phyloP scores from a whole-genome alignment of 331 rosid genomes.

The Ulmus americana region DNA sequence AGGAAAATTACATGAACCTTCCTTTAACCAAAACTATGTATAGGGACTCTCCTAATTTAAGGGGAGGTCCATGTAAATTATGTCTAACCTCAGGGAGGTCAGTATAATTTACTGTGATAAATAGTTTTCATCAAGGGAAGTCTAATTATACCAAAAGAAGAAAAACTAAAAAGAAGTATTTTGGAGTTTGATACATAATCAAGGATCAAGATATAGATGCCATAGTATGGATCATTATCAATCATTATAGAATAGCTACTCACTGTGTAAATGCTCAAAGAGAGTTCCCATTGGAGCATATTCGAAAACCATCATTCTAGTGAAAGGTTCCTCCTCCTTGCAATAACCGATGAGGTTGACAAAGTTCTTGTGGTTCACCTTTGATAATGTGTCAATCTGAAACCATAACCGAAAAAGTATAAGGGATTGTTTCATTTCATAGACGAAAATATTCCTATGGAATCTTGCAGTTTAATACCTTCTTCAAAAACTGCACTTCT shows the following conservation, averaged over 20 bases:
- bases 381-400: slow-evolving; percentile 71
- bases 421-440: slow-evolving; percentile 12
- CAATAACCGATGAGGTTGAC: slow-evolving; percentile 83
- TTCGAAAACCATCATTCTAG: slow-evolving; percentile 90
- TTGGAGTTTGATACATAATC: too few species aligned
- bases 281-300: slow-evolving; percentile 92
- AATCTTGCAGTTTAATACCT: slow-evolving; percentile 42
- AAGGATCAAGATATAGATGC: too few species aligned
- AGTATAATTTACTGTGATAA: too few species aligned
- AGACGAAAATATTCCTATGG: slow-evolving; percentile 8
- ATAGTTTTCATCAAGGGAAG: too few species aligned
- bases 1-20: too few species aligned
- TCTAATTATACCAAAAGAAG: too few species aligned
- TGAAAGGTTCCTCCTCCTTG: slow-evolving; percentile 84
- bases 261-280: slow-evolving; percentile 87
- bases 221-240: too few species aligned
- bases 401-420: slow-evolving; percentile 23
- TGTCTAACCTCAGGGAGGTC: too few species aligned
- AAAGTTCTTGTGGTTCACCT: slow-evolving; percentile 92
- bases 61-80: too few species aligned
- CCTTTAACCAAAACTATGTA: too few species aligned
- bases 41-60: too few species aligned
- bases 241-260: slow-evolving; percentile 25
- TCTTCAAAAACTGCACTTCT: slow-evolving; percentile 72
- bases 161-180: too few species aligned